phyloP scores from a whole-genome alignment of 345 rosid genomes.

The Sisymbrium altissimum region DNA sequence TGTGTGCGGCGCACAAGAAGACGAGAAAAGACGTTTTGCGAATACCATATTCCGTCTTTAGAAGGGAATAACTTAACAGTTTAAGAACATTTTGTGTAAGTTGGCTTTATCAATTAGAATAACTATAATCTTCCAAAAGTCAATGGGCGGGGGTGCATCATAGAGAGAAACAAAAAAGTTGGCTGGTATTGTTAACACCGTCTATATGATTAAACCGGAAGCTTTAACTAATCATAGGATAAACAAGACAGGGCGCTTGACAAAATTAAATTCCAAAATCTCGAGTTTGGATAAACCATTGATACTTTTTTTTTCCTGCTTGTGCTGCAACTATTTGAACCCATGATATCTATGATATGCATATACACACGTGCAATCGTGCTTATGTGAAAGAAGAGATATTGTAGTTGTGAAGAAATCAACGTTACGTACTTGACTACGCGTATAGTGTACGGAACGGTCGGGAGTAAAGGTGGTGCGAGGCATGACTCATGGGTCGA shows the following conservation, averaged over 20 bases:
- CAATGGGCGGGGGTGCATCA: no score
- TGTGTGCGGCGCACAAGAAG: background rate
- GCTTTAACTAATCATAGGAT: background rate
- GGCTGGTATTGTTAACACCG: background rate
- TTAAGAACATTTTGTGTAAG: background rate
- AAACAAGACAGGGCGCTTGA: background rate
- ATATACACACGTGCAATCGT: slow-evolving; percentile 2
- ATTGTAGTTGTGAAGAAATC: background rate
- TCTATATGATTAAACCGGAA: background rate
- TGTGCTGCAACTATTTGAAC: background rate
- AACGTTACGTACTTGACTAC: slow-evolving; percentile 23
- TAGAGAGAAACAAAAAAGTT: no score
- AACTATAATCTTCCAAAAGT: background rate
- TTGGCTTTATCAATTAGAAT: background rate
- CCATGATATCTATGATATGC: background rate
- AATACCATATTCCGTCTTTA: background rate
- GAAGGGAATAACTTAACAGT: background rate
- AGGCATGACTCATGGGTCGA: slow-evolving; percentile 28
- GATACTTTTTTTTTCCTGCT: background rate
- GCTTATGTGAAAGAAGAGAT: background rate
- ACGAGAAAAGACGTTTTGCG: background rate
- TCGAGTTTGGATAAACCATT: background rate
- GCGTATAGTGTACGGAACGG: slow-evolving; percentile 27
- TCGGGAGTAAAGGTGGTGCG: slow-evolving; percentile 25
- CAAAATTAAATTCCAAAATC: background rate